These are phyloP conservation scores for Chrysochromulina tobinii DNA, from an alignment of 78 protist species.

Conservation along the genomic window DNA sequence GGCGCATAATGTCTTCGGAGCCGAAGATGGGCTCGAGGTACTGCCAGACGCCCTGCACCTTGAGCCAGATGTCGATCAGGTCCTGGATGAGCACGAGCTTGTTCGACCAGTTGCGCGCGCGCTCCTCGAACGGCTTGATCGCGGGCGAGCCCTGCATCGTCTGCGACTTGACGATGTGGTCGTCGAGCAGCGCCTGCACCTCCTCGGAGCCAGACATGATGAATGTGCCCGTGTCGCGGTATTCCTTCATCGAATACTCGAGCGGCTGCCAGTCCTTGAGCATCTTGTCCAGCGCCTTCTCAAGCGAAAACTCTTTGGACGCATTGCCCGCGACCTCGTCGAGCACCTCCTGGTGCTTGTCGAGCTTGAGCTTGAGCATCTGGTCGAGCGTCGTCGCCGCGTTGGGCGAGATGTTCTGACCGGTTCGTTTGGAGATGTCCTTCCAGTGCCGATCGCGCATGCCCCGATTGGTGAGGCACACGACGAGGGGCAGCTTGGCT, in stretches of 20 bases:
- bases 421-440: not conserved
- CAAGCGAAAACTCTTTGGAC: constrained; percentile 56
- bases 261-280: constrained; percentile 52
- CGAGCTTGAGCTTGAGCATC: constrained; percentile 36
- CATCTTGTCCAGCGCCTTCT: constrained; percentile 59
- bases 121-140: constrained; percentile 39
- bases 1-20: constrained; percentile 67
- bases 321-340: constrained; percentile 46
- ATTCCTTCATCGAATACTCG: constrained; percentile 21
- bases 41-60: constrained; percentile 62
- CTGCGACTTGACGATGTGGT: constrained; percentile 75
- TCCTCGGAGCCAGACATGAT: constrained; percentile 68
- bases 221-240: constrained; percentile 61
- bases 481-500: constrained; percentile 54
- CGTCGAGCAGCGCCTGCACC: constrained; percentile 69
- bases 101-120: constrained; percentile 55
- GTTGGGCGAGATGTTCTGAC: constrained; percentile 33
- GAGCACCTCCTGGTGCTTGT: constrained; percentile 5
- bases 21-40: constrained; percentile 81
- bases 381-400: not conserved
- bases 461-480: constrained; percentile 48
- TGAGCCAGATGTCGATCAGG: constrained; percentile 72
- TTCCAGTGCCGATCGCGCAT: constrained; percentile 75
- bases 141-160: constrained; percentile 72
- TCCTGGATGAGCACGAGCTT: constrained; percentile 45